Conservation (phyloP, 441 rosid species). For the Dalechampia spathulata region DNA sequence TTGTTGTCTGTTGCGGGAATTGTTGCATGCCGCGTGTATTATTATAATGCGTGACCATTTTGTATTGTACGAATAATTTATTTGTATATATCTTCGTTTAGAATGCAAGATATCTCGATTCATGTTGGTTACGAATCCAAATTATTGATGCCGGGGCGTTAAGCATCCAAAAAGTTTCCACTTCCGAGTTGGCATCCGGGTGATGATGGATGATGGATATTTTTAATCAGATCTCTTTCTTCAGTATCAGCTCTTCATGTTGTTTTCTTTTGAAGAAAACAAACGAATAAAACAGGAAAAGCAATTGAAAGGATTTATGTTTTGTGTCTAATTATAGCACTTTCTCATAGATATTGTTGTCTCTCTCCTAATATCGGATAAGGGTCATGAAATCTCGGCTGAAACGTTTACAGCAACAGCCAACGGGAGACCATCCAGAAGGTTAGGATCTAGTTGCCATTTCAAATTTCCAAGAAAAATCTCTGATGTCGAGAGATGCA, state of each 20-base stretch:
- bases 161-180: too few relatives aligned
- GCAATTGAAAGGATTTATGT: not conserved
- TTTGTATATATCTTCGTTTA: not conserved
- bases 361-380: not conserved
- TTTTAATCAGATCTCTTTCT: too few relatives aligned
- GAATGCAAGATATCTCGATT: not conserved
- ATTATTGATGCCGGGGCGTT: not conserved
- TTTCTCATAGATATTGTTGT: not conserved
- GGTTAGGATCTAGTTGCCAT: not conserved
- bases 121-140: not conserved
- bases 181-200: too few relatives aligned
- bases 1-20: not conserved
- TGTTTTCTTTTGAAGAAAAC: too few relatives aligned
- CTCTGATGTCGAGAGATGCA: not conserved
- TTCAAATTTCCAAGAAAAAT: not conserved
- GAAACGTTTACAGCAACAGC: too few relatives aligned
- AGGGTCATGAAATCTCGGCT: not conserved
- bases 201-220: too few relatives aligned
- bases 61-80: not conserved
- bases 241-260: too few relatives aligned
- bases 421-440: not conserved
- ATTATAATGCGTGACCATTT: too few relatives aligned
- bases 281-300: too few relatives aligned
- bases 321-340: not conserved
- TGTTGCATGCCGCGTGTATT: too few relatives aligned